These are phyloP conservation scores for Hordeum vulgare DNA, from an alignment of 176 grass and related monocot genomes.

Conservation along the genomic window DNA sequence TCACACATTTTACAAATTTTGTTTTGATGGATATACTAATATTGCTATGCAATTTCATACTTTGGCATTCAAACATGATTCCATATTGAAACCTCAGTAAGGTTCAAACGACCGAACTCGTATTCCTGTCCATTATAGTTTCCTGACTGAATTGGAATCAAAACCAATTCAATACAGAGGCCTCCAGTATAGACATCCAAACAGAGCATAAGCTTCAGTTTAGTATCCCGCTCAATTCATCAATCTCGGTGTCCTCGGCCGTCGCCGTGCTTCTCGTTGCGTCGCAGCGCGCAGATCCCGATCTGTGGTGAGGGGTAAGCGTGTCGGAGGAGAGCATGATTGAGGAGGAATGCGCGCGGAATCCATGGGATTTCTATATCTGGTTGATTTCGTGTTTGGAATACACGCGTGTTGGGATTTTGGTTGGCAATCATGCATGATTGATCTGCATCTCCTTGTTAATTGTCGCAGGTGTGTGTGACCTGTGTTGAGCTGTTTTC, in stretches of 20 bases:
- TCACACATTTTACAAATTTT: too few species aligned
- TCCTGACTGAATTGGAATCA: too few species aligned
- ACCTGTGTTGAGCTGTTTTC: constrained; percentile 18
- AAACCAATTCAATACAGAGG: too few species aligned
- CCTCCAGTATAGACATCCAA: too few species aligned
- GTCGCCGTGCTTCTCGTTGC: background rate
- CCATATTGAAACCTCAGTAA: too few species aligned
- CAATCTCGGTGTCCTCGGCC: background rate
- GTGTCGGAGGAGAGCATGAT: background rate
- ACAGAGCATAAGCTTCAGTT: background rate
- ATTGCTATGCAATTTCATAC: too few species aligned
- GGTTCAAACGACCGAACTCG: too few species aligned
- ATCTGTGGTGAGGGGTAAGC: background rate
- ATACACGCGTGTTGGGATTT: background rate
- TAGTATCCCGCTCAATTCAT: background rate
- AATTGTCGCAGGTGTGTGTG: constrained; percentile 34
- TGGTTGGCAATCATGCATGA: background rate
- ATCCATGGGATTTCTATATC: background rate
- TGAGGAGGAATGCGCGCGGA: background rate
- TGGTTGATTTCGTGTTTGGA: background rate
- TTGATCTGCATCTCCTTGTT: background rate
- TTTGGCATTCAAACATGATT: too few species aligned
- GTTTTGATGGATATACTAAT: too few species aligned
- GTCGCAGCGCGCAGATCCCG: background rate
- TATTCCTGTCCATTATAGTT: too few species aligned